Conservation (phyloP, 2,329 filamentous ascomycete genomes). For the Talaromyces amestolkiae region DNA sequence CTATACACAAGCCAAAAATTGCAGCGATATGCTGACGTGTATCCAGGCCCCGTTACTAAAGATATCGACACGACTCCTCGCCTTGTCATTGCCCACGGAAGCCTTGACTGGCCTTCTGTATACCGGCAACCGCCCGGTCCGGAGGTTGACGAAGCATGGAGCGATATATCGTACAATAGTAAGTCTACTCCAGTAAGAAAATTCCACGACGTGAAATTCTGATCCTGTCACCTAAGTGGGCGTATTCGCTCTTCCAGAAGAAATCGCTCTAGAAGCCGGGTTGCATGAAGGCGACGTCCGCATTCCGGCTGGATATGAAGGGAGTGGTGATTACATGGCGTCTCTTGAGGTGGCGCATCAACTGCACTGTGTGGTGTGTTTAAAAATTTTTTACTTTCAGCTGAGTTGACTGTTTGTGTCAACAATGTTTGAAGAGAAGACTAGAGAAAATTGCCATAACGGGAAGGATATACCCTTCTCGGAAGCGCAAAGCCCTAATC, state of each 20-base stretch:
- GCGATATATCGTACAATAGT: slow-evolving; percentile 12
- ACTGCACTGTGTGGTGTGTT: slow-evolving; percentile 21
- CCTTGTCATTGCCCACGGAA: slow-evolving; percentile 7
- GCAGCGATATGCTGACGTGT: not conserved
- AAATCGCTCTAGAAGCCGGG: slow-evolving; percentile 9
- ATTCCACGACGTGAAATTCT: not conserved
- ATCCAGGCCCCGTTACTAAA: slow-evolving; percentile 9
- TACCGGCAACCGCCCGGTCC: slow-evolving; percentile 16
- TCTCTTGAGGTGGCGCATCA: slow-evolving; percentile 20
- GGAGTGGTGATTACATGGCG: slow-evolving; percentile 20
- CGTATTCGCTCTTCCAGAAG: slow-evolving; percentile 15
- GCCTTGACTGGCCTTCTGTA: slow-evolving; percentile 11
- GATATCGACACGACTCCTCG: slow-evolving; percentile 13
- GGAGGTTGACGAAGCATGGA: slow-evolving; percentile 22
- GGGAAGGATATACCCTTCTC: slow-evolving; percentile 5
- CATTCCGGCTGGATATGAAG: slow-evolving; percentile 14
- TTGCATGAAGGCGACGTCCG: slow-evolving; percentile 14
- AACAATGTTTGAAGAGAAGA: not conserved
- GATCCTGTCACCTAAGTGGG: slow-evolving; percentile 7
- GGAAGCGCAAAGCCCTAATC: slow-evolving; percentile 10
- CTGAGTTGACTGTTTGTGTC: too few relatives aligned
- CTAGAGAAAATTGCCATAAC: slow-evolving; percentile 3
- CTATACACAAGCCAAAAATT: too few relatives aligned
- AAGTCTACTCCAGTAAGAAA: not conserved
- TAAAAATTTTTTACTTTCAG: too few relatives aligned